Percentiles rank a stretch among this genome's conserved stretches.
phyloP scores from a whole-genome alignment of 495 filamentous ascomycete species.

The Lichina pygmaea region DNA sequence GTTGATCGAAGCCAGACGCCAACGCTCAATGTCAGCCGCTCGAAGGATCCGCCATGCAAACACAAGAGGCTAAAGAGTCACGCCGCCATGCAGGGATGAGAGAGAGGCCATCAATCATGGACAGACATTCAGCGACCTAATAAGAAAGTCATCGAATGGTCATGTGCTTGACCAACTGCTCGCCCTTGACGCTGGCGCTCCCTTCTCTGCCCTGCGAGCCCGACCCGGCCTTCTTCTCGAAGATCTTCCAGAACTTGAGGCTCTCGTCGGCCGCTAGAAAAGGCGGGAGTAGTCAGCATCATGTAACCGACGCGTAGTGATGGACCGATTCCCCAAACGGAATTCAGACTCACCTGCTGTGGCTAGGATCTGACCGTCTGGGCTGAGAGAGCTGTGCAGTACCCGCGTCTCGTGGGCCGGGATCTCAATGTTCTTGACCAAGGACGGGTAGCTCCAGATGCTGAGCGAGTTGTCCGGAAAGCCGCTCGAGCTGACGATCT shows the following conservation, averaged over 20 bases:
- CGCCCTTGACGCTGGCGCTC: slow-evolving; percentile 29
- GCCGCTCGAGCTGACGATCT: slow-evolving; percentile 88
- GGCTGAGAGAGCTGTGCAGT: slow-evolving; percentile 79
- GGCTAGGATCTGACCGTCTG: slow-evolving; percentile 90
- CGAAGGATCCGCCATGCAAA: no score
- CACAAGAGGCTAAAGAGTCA: no score
- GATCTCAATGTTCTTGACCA: slow-evolving; percentile 93
- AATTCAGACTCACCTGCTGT: slow-evolving; percentile 34
- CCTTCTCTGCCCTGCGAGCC: slow-evolving; percentile 26
- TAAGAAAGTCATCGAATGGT: slow-evolving; percentile 51
- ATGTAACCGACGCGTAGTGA: slow-evolving; percentile 4
- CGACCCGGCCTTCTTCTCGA: slow-evolving; percentile 81
- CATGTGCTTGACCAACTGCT: slow-evolving; percentile 78
- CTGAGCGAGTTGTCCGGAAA: slow-evolving; percentile 97
- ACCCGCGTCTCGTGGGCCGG: slow-evolving; percentile 96
- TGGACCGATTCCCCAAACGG: not conserved
- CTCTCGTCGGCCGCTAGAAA: slow-evolving; percentile 60
- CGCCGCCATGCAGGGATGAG: no score
- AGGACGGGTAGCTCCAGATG: slow-evolving; percentile 94
- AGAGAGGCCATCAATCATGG: no score
- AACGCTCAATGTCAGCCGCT: no score
- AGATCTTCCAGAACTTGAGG: slow-evolving; percentile 99
- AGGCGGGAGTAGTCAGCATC: not conserved
- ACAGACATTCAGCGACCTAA: no score
- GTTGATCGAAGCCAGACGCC: no score